Evolutionary conservation across 78 protist species (phyloP), one percentile per base, ranked within the genome.

Genomic region (Dictyostelium intermedium): DNA sequence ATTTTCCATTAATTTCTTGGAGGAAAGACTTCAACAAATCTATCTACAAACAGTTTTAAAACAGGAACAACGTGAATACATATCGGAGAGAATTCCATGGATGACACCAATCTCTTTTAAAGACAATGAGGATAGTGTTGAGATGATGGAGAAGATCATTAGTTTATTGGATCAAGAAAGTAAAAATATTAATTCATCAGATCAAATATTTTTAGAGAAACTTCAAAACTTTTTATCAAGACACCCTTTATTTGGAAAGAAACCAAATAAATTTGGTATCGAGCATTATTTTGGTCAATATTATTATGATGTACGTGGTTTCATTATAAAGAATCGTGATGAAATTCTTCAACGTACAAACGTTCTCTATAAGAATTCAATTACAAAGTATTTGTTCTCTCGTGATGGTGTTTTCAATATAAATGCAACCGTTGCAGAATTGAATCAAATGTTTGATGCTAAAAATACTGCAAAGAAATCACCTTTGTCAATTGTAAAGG

Each of bases 1-100:
- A 83, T 95, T 98, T 16, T 98, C 98, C n/a, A 86, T 86, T 27
- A 86, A 86, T 69, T 86, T 56, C 27, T 39, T 86, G 9, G 92
- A 86, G 43, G 92, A 86, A 60, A 69, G 97, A 98, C 92, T 98
- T 27, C 99, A 98, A 74, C 97, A 95, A 50, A 85, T 95, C 25
- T 98, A 96, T 86, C 92, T 97, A 79, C 82, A 45, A 60, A 77
- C 84, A n/a, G 94, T 97, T 23, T 91, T 98, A 41, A 91, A 92
- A 30, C 53, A 82, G 39, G 99, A 97, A 35, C 98, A 97, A 83
- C 96, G 79, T 14, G 98, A 97, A 83, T 98, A 97, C 84, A 56
- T 63, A 35, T 13, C 43, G 13, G 96, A 93, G 32, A 82, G 69
- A 77, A 84, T 93, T 5, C 89, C 72, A n/a, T 93, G 92, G 92